Evolutionary conservation across 2,329 filamentous ascomycete genomes (phyloP).

Genomic region (Chrysosporium keratinophilum): DNA sequence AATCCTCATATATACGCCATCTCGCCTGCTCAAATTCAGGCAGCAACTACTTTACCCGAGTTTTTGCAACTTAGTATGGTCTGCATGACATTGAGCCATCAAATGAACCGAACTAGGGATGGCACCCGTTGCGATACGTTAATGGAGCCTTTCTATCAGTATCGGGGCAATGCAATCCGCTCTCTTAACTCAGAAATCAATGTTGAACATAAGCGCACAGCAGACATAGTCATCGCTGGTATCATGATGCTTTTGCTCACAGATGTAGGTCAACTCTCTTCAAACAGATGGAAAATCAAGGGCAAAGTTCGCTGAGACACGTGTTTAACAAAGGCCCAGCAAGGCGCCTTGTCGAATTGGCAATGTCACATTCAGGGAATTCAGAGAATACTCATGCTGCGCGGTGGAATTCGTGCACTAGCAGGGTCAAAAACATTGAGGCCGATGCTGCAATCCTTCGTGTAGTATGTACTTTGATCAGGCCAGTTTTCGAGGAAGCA

Average conservation of each 20-base stretch:
- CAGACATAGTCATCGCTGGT: constrained; percentile 26
- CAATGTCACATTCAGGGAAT: constrained; percentile 29
- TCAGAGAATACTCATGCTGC: constrained; percentile 25
- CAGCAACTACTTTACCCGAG: constrained; percentile 20
- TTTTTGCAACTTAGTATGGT: constrained; percentile 24
- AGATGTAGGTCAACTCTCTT: constrained; percentile 23
- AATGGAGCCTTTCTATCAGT: constrained; percentile 22
- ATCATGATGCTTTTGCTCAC: constrained; percentile 26
- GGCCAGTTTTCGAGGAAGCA: not conserved
- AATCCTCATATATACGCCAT: constrained; percentile 23
- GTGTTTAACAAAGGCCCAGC: constrained; percentile 21
- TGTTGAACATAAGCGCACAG: constrained; percentile 15
- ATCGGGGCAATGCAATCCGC: constrained; percentile 25
- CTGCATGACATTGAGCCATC: constrained; percentile 28
- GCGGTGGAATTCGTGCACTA: constrained; percentile 25
- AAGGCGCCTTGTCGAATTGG: constrained; percentile 27
- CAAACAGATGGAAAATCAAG: not conserved
- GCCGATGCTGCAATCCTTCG: constrained; percentile 22
- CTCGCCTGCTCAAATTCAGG: constrained; percentile 17
- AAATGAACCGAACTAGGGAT: constrained; percentile 23
- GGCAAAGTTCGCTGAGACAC: not conserved
- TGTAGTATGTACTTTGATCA: constrained; percentile 19
- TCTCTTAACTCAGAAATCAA: constrained; percentile 24
- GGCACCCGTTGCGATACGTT: constrained; percentile 17
- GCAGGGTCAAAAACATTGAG: constrained; percentile 16